phyloP scores from a whole-genome alignment of 1,284 basidiomycete species.

The Apiotrichum gracile region DNA sequence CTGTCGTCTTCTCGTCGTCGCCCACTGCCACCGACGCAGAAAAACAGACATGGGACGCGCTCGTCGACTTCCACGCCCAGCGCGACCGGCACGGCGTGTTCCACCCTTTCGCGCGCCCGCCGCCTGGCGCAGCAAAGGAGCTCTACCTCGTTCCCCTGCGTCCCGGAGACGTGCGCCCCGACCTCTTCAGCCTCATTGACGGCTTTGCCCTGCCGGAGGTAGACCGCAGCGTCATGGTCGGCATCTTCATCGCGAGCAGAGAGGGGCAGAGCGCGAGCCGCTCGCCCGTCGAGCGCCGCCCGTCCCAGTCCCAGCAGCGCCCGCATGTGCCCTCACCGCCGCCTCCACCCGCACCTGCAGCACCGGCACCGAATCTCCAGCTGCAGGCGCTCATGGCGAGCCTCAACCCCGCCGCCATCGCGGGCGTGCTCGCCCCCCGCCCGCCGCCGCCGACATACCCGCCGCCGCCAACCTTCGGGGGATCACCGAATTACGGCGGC shows the following conservation, averaged over 20 bases:
- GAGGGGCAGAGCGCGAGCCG: conserved; percentile 43
- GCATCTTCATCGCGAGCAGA: conserved; percentile 73
- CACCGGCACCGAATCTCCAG: conserved; percentile 25
- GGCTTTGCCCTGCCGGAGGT: conserved; percentile 60
- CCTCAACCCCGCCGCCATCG: conserved; percentile 30
- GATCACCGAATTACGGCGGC: neutral
- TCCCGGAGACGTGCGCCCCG: conserved; percentile 64
- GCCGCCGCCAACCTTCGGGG: neutral
- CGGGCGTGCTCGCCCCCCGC: neutral
- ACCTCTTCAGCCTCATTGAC: conserved; percentile 79
- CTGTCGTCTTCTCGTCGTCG: conserved; percentile 62
- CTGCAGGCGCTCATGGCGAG: conserved; percentile 38
- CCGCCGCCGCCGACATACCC: neutral
- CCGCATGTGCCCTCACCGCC: conserved; percentile 21
- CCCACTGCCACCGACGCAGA: conserved; percentile 44
- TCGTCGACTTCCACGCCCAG: conserved; percentile 63
- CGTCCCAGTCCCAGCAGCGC: neutral
- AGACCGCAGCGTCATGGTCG: conserved; percentile 62
- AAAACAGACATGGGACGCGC: conserved; percentile 55
- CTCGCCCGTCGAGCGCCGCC: conserved; percentile 16
- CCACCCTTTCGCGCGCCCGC: conserved; percentile 68
- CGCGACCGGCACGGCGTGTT: conserved; percentile 78
- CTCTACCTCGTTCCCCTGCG: conserved; percentile 78
- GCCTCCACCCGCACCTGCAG: conserved; percentile 5
- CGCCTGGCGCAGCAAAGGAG: conserved; percentile 71